These are phyloP conservation scores for Xerocomus potaroensis DNA, from an alignment of 768 basidiomycete genomes.

Conservation along the genomic window DNA sequence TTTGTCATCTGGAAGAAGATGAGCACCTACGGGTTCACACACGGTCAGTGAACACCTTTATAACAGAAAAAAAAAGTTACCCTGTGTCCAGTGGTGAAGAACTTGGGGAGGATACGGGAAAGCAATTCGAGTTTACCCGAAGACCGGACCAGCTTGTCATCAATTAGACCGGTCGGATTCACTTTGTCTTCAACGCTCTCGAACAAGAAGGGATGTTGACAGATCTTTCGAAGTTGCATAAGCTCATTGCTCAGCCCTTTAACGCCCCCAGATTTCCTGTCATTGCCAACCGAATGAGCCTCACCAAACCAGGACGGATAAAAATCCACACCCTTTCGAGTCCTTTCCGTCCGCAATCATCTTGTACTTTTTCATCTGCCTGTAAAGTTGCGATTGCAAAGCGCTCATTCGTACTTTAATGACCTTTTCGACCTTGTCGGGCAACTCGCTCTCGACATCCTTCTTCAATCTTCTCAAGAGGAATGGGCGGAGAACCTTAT, in stretches of 20 bases:
- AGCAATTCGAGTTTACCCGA: constrained; percentile 95
- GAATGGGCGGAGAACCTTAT: constrained; percentile 95
- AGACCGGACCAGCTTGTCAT: constrained; percentile 79
- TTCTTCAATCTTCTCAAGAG: constrained; percentile 89
- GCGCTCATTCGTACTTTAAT: constrained; percentile 95
- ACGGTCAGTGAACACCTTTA: neutral
- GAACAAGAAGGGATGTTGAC: constrained; percentile 96
- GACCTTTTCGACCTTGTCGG: constrained; percentile 97
- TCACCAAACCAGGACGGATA: neutral
- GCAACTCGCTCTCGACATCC: constrained; percentile 93
- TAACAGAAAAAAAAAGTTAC: constrained; percentile 35
- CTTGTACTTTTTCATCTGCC: constrained; percentile 98
- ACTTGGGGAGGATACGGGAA: constrained; percentile 88
- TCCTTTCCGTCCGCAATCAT: constrained; percentile 87
- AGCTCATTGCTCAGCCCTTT: constrained; percentile 92
- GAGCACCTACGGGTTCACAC: constrained; percentile 57
- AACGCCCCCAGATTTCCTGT: constrained; percentile 69
- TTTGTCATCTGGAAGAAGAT: constrained; percentile 99
- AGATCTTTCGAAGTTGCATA: constrained; percentile 97
- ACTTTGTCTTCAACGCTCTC: constrained; percentile 93
- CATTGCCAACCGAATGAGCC: constrained; percentile 1
- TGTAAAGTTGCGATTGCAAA: constrained; percentile 87
- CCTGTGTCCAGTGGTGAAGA: constrained; percentile 88
- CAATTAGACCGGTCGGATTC: constrained; percentile 74
- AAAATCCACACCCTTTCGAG: constrained; percentile 56